A percentile compares a stretch with the other conserved stretches of the same genome.
Evolutionary conservation across 805 yeast species (phyloP).

Genomic region (Ogataea sp.): DNA sequence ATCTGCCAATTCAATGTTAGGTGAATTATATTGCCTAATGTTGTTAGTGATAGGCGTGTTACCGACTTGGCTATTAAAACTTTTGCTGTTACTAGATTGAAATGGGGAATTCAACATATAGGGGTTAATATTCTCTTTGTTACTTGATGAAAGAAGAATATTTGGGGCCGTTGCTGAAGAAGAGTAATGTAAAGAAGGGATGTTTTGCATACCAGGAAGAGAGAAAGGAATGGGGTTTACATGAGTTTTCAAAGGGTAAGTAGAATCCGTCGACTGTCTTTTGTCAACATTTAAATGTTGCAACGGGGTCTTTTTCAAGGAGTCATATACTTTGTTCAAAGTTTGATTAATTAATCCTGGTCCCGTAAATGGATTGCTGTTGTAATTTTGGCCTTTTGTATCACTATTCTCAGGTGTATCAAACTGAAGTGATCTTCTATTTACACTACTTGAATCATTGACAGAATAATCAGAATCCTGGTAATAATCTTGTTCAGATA

Average conservation of each 20-base stretch:
- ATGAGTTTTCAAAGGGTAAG: neutral
- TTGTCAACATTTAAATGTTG: neutral
- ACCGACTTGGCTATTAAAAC: neutral
- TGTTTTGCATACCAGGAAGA: neutral
- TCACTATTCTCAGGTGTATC: too few relatives aligned
- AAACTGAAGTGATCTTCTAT: too few relatives aligned
- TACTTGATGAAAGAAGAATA: neutral
- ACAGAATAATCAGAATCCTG: too few relatives aligned
- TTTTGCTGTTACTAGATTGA: neutral
- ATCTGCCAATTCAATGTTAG: neutral
- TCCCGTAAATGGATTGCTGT: neutral
- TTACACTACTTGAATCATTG: too few relatives aligned
- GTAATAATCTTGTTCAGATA: too few relatives aligned
- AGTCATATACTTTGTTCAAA: neutral
- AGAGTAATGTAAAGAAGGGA: neutral
- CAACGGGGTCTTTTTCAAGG: neutral
- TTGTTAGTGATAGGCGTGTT: neutral
- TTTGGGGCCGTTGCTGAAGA: neutral
- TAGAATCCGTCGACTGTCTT: neutral
- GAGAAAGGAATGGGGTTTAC: neutral
- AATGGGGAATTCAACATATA: neutral
- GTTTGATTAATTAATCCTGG: conserved; percentile 1
- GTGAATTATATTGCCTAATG: too few relatives aligned
- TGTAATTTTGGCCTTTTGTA: too few relatives aligned
- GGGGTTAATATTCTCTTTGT: neutral